Percentiles rank a stretch among this genome's conserved stretches.
phyloP scores from a whole-genome alignment of 176 grass and related monocot species.

The Triticum monococcum region DNA sequence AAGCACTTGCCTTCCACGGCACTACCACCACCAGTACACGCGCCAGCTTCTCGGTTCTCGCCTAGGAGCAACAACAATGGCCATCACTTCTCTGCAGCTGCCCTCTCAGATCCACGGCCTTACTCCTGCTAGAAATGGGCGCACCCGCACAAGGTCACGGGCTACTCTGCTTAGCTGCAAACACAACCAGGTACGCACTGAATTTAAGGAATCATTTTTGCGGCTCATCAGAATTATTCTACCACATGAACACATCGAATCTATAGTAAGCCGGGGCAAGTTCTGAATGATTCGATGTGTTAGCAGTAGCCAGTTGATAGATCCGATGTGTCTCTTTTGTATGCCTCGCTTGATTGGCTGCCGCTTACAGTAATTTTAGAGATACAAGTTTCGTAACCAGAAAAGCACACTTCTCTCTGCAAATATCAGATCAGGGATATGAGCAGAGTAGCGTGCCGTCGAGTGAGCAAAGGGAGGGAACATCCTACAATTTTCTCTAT shows the following conservation, averaged over 20 bases:
- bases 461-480: neutral
- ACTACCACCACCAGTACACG: neutral
- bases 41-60: neutral
- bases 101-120: neutral
- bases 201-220: neutral
- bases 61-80: neutral
- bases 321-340: too few species aligned
- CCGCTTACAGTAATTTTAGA: neutral
- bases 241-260: too few species aligned
- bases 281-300: too few species aligned
- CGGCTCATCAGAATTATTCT: neutral
- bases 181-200: conserved; percentile 24
- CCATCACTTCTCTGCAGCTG: conserved; percentile 21
- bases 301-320: too few species aligned
- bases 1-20: conserved; percentile 30
- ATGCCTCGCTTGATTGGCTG: neutral
- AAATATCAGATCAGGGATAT: neutral
- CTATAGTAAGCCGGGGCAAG: too few species aligned
- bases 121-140: conserved; percentile 20
- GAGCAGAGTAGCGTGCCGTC: neutral
- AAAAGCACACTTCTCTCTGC: neutral
- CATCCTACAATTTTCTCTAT: neutral
- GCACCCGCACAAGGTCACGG: neutral
- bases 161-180: conserved; percentile 14
- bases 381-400: neutral